These are phyloP conservation scores for Solanum pennellii DNA, from an alignment of 257 asterid genomes.

Conservation along the genomic window DNA sequence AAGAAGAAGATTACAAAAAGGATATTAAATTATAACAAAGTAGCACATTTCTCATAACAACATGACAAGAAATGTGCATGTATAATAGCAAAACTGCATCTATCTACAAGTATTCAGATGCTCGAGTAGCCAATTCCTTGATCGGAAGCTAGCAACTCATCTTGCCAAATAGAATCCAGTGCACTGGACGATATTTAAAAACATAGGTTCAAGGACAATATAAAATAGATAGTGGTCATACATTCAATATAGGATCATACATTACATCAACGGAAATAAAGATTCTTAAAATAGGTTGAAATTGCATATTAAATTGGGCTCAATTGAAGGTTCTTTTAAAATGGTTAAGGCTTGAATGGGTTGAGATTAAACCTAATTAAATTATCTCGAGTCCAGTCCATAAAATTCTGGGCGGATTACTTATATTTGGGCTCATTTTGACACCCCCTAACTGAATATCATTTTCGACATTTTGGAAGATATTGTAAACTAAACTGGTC, in stretches of 20 bases:
- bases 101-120: neutral
- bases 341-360: neutral
- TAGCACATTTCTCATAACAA: neutral
- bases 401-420: neutral
- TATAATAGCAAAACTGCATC: neutral
- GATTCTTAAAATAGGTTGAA: neutral
- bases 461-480: neutral
- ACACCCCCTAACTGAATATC: neutral
- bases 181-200: neutral
- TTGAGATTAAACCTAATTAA: neutral
- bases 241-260: neutral
- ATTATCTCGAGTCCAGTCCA: neutral
- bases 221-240: neutral
- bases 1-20: neutral
- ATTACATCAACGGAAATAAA: neutral
- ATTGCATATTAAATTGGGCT: neutral
- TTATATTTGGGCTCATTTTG: neutral
- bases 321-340: neutral
- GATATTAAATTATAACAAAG: neutral
- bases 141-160: neutral
- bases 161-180: neutral
- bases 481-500: neutral
- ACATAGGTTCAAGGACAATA: neutral
- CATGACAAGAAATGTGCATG: neutral
- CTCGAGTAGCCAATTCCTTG: neutral